phyloP scores from a whole-genome alignment of 257 asterid genomes.

The Ajuga chamaepitys region DNA sequence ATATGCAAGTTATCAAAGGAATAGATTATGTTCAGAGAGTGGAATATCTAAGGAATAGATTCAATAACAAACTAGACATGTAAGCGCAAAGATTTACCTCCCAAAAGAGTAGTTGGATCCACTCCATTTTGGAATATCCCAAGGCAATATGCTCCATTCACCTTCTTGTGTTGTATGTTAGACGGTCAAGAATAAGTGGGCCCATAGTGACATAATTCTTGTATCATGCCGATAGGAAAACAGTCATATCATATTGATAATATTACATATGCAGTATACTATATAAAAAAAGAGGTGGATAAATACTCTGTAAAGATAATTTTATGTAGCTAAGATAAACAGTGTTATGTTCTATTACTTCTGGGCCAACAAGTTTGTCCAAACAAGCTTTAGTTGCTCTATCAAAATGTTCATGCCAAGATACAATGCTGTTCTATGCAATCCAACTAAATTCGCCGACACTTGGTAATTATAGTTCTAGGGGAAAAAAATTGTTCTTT shows the following conservation, averaged over 20 bases:
- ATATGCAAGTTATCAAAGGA: too few relatives aligned
- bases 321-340: slow-evolving; percentile 24
- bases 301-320: slow-evolving; percentile 83
- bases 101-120: slow-evolving; percentile 94
- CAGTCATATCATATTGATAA: too few relatives aligned
- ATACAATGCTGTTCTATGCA: not conserved
- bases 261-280: too few relatives aligned
- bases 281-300: slow-evolving; percentile 12
- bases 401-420: not conserved
- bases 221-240: too few relatives aligned
- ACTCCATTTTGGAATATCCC: slow-evolving; percentile 96
- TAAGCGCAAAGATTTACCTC: too few relatives aligned
- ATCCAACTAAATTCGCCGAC: not conserved
- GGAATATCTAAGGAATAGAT: too few relatives aligned
- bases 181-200: slow-evolving; percentile 8
- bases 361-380: not conserved
- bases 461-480: not conserved
- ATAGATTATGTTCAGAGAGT: too few relatives aligned
- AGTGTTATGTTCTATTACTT: not conserved
- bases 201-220: too few relatives aligned
- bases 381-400: not conserved
- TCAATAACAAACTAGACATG: too few relatives aligned
- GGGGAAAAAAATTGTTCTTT: not conserved
- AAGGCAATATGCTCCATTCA: slow-evolving; percentile 91
- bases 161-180: slow-evolving; percentile 75